phyloP scores from a whole-genome alignment of 2,329 filamentous ascomycete genomes.

The Falciphora oryzae region DNA sequence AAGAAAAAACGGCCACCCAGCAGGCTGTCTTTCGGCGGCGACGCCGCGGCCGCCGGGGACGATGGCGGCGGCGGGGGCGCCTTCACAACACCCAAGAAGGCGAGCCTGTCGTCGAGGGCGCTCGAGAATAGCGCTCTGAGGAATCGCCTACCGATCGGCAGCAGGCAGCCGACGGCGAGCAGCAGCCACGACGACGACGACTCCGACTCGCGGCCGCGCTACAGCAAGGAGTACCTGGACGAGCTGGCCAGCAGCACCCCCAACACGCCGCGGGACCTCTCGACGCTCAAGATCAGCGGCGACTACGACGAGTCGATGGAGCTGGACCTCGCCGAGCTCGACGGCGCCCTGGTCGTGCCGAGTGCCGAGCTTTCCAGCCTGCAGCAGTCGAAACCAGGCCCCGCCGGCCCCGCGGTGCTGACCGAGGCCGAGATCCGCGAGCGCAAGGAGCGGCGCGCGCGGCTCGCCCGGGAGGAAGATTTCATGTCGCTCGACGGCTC shows the following conservation, averaged over 20 bases:
- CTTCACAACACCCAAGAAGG: constrained; percentile 49
- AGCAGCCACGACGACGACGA: constrained; percentile 17
- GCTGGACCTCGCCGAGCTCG: constrained; percentile 54
- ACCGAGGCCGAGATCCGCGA: constrained; percentile 82
- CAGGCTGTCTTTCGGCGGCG: constrained; percentile 69
- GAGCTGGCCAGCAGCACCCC: constrained; percentile 84
- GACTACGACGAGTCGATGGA: constrained; percentile 47
- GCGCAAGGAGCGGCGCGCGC: constrained; percentile 83
- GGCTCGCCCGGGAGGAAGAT: constrained; percentile 64
- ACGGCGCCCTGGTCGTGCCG: constrained; percentile 60
- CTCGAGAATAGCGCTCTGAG: constrained; percentile 33
- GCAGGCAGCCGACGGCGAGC: constrained; percentile 49
- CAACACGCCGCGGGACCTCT: constrained; percentile 65
- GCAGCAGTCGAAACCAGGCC: constrained; percentile 13
- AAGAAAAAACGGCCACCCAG: constrained; percentile 64
- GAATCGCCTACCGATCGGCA: constrained; percentile 29
- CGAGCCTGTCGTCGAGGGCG: constrained; percentile 26
- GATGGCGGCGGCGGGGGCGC: constrained; percentile 34
- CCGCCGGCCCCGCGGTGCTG: constrained; percentile 47
- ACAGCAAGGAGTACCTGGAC: constrained; percentile 80
- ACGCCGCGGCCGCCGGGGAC: constrained; percentile 41
- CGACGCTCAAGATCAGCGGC: constrained; percentile 32
- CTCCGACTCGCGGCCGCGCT: constrained; percentile 68
- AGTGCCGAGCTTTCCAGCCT: constrained; percentile 30
- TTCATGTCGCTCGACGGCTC: constrained; percentile 60